phyloP scores from a whole-genome alignment of 352 stramenopile species.

The Globisporangium polare region DNA sequence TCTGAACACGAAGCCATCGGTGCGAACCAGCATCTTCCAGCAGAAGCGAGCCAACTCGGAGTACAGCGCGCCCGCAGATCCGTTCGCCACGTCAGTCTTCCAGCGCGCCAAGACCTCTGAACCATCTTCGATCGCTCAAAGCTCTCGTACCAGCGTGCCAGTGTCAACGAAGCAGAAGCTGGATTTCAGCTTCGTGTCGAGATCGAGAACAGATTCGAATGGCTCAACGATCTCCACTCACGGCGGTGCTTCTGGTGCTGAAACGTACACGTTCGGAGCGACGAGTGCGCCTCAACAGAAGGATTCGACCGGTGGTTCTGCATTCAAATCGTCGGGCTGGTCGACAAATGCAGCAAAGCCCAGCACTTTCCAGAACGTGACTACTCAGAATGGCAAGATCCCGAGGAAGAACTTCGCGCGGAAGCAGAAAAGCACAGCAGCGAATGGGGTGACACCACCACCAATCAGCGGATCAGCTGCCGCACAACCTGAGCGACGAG shows the following conservation, averaged over 20 bases:
- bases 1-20: constrained; percentile 16
- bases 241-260: neutral
- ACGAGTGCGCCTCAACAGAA: neutral
- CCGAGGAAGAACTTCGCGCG: neutral
- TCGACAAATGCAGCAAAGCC: neutral
- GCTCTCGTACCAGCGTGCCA: neutral
- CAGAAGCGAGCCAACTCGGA: constrained; percentile 20
- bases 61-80: constrained; percentile 35
- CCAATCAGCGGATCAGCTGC: neutral
- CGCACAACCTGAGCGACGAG: neutral
- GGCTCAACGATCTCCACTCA: neutral
- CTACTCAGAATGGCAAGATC: neutral
- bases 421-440: neutral
- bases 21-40: constrained; percentile 24
- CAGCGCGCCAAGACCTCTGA: constrained; percentile 13
- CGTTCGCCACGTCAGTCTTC: constrained; percentile 44
- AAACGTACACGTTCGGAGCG: constrained; percentile 14
- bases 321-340: neutral
- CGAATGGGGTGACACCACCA: neutral
- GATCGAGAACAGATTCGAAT: constrained; percentile 8
- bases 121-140: constrained; percentile 1
- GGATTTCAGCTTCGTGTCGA: constrained; percentile 13
- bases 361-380: neutral
- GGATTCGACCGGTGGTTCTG: neutral
- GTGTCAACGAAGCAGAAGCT: neutral